phyloP scores from a whole-genome alignment of 345 rosid genomes.

The Cardamine occulta region DNA sequence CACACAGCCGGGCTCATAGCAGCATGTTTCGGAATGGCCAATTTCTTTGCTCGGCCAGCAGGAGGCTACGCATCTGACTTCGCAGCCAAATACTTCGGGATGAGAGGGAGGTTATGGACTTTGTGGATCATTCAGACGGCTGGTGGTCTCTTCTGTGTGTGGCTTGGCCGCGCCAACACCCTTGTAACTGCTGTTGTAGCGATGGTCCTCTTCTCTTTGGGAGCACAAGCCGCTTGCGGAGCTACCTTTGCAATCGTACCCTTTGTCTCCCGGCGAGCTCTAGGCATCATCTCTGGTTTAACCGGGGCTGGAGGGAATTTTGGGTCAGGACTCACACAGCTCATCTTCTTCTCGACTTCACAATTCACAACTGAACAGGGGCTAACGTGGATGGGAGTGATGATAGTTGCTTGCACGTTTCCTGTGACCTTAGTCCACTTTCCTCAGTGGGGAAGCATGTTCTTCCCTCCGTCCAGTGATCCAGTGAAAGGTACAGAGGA shows the following conservation, averaged over 20 bases:
- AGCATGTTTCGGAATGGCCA: conserved; percentile 64
- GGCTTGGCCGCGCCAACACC: conserved; percentile 50
- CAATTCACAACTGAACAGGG: conserved; percentile 47
- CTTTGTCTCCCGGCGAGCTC: conserved; percentile 59
- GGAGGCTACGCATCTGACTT: conserved; percentile 56
- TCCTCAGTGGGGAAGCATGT: conserved; percentile 76
- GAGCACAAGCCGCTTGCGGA: conserved; percentile 68
- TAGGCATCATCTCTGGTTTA: conserved; percentile 57
- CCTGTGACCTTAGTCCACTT: conserved; percentile 54
- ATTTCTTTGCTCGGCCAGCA: conserved; percentile 57
- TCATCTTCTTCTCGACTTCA: conserved; percentile 52
- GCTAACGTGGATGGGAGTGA: conserved; percentile 56
- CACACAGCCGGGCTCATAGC: conserved; percentile 60
- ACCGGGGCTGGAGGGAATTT: conserved; percentile 68
- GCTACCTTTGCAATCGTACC: conserved; percentile 64
- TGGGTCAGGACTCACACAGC: conserved; percentile 61
- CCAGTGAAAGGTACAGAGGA: conserved; percentile 47
- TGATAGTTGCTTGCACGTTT: conserved; percentile 60
- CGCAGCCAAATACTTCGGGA: conserved; percentile 51
- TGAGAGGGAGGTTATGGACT: conserved; percentile 62
- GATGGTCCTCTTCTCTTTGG: conserved; percentile 60
- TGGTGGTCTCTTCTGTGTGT: conserved; percentile 62
- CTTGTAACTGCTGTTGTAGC: conserved; percentile 45
- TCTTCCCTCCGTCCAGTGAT: conserved; percentile 49
- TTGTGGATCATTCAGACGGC: conserved; percentile 58